Evolutionary conservation across 2,329 filamentous ascomycete genomes (phyloP).

Genomic region (Aureobasidium sp.): DNA sequence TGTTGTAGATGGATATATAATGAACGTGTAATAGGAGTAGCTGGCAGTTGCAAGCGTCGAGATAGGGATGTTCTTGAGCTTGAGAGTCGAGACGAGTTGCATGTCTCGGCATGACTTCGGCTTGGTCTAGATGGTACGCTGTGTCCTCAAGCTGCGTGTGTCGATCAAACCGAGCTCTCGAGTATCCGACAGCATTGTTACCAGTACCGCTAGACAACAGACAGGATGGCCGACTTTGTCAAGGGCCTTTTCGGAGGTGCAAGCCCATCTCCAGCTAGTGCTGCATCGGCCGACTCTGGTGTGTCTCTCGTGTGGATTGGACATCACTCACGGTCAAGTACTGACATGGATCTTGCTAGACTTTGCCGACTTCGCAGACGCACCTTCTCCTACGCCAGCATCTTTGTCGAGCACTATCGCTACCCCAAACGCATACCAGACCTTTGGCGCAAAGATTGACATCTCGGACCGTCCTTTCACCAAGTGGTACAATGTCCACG

Average conservation of each 20-base stretch:
- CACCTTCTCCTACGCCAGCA: constrained; percentile 54
- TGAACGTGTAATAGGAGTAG: no score
- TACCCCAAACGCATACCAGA: constrained; percentile 34
- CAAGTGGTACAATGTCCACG: constrained; percentile 95
- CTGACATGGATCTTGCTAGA: constrained; percentile 44
- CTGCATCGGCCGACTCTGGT: constrained; percentile 54
- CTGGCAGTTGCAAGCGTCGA: no score
- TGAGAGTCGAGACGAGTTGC: no score
- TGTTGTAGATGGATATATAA: no score
- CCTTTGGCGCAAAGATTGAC: constrained; percentile 35
- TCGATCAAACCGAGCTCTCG: not conserved
- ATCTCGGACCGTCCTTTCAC: constrained; percentile 60
- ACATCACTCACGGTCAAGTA: not conserved
- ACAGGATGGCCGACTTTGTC: constrained; percentile 44
- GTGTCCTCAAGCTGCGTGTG: constrained; percentile 5
- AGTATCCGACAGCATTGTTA: not conserved
- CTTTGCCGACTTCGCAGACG: constrained; percentile 87
- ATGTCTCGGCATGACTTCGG: not conserved
- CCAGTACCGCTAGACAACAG: not conserved
- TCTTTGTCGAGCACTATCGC: constrained; percentile 37
- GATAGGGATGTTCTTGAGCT: no score
- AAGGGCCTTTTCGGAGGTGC: constrained; percentile 62
- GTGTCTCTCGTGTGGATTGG: constrained; percentile 28
- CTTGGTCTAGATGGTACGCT: no score
- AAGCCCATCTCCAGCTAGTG: constrained; percentile 44